These are phyloP conservation scores for Aspergillus sp. DNA, from an alignment of 2,329 filamentous ascomycete genomes.

Conservation along the genomic window DNA sequence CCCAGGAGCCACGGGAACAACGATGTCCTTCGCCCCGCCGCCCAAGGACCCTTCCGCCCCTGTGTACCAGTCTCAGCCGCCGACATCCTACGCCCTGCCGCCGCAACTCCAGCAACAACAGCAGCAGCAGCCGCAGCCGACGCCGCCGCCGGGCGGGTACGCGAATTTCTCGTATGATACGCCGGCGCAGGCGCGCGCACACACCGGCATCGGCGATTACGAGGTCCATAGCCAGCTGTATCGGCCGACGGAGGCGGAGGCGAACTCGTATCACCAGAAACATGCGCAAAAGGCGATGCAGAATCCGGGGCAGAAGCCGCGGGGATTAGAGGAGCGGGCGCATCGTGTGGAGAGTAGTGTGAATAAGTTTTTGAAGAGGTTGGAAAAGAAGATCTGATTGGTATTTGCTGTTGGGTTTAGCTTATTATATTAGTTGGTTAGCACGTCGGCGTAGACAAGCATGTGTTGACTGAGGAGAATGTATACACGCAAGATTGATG, in stretches of 20 bases:
- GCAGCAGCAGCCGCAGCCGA: constrained; percentile 22
- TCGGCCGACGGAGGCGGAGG: constrained; percentile 44
- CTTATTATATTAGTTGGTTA: too few species aligned
- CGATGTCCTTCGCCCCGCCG: constrained; percentile 32
- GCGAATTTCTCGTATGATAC: constrained; percentile 44
- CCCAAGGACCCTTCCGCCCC: constrained; percentile 35
- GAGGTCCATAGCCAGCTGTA: constrained; percentile 48
- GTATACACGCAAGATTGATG: background rate
- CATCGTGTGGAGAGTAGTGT: constrained; percentile 41
- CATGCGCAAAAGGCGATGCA: constrained; percentile 31
- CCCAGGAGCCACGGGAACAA: constrained; percentile 9
- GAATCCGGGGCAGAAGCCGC: constrained; percentile 29
- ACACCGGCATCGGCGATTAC: constrained; percentile 30
- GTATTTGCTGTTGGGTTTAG: too few species aligned
- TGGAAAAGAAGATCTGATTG: constrained; percentile 39
- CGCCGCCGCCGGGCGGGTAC: constrained; percentile 34
- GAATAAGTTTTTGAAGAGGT: constrained; percentile 44
- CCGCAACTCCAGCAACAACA: constrained; percentile 10
- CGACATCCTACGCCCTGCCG: constrained; percentile 20
- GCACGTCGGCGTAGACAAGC: too few species aligned
- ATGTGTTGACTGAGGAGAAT: too few species aligned
- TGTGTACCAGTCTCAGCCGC: constrained; percentile 28
- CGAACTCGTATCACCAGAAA: constrained; percentile 34
- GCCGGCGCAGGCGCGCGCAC: constrained; percentile 16
- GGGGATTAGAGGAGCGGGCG: constrained; percentile 38